Conservation (phyloP, 2,329 filamentous ascomycete species). For the Aspergillus bombycis region DNA sequence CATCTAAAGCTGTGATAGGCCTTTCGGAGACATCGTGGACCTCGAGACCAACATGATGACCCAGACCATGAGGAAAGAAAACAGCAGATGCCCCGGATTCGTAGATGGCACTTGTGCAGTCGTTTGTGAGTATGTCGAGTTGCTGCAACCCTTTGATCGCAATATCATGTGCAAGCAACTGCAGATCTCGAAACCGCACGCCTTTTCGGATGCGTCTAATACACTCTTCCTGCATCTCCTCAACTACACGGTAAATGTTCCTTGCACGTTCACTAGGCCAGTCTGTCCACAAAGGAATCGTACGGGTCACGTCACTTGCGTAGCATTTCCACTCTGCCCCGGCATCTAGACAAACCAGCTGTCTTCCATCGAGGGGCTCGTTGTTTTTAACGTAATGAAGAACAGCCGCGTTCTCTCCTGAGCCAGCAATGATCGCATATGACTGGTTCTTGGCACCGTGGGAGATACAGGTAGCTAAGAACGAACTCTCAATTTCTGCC, state of each 20-base stretch:
- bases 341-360: constrained; percentile 82
- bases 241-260: constrained; percentile 79
- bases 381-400: constrained; percentile 87
- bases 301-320: constrained; percentile 76
- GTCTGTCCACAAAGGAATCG: constrained; percentile 77
- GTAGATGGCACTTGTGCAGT: constrained; percentile 55
- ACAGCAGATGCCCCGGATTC: constrained; percentile 41
- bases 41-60: constrained; percentile 59
- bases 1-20: constrained; percentile 35
- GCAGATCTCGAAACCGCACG: constrained; percentile 78
- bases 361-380: constrained; percentile 68
- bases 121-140: constrained; percentile 73
- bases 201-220: constrained; percentile 74
- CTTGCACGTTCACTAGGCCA: constrained; percentile 65
- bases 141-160: constrained; percentile 77
- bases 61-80: constrained; percentile 54
- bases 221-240: constrained; percentile 82
- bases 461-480: constrained; percentile 75
- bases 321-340: constrained; percentile 77
- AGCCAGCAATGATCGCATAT: constrained; percentile 84
- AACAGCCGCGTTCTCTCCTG: constrained; percentile 77
- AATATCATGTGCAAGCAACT: constrained; percentile 76
- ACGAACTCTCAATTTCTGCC: constrained; percentile 78
- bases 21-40: constrained; percentile 48
- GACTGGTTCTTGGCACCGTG: constrained; percentile 80